These are phyloP conservation scores for Marasmius oreades DNA, from an alignment of 1,284 basidiomycete species.

Conservation along the genomic window DNA sequence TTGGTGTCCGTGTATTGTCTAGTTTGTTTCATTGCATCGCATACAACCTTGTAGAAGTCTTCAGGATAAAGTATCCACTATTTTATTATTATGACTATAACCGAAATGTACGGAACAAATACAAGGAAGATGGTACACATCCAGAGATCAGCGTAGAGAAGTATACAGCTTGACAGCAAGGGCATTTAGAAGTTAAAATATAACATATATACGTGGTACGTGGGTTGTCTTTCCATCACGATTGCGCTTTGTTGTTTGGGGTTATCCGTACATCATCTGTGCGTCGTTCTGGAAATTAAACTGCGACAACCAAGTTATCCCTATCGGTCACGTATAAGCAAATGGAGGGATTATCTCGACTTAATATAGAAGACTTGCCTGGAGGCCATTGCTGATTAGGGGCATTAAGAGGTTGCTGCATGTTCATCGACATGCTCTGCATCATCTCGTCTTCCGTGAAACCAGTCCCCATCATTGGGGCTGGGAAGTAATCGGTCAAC, in stretches of 20 bases:
- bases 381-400: conserved; percentile 9
- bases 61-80: too few species aligned
- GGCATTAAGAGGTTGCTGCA: conserved; percentile 10
- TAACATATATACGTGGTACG: neutral
- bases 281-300: conserved; percentile 13
- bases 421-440: conserved; percentile 1
- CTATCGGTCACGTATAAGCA: neutral
- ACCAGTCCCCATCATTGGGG: neutral
- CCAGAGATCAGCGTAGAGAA: too few species aligned
- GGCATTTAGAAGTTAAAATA: neutral
- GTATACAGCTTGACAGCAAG: neutral
- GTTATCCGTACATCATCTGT: conserved; percentile 7
- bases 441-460: conserved; percentile 11
- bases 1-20: neutral
- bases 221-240: neutral
- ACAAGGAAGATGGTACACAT: neutral
- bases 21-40: too few species aligned
- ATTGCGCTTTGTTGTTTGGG: neutral
- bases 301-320: conserved; percentile 11
- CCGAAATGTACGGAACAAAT: neutral
- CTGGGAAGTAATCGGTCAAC: neutral
- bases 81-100: too few species aligned
- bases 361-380: neutral
- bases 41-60: too few species aligned
- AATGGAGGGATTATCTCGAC: neutral